Base-by-base conservation (phyloP, 2,329 filamentous ascomycete genomes). In the Botrytis aclada region DNA sequence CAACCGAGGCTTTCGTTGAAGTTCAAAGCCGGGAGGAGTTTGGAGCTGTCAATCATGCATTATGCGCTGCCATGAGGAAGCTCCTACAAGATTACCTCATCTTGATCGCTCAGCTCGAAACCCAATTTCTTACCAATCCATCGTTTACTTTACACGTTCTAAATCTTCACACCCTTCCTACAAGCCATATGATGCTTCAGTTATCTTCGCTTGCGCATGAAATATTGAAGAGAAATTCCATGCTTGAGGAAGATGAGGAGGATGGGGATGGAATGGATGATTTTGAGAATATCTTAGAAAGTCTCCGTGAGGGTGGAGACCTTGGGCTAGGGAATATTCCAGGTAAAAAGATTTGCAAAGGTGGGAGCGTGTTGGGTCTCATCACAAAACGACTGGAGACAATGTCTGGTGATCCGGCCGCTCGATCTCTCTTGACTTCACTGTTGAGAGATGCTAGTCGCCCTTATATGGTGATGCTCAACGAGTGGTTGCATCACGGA, bases 381-480 rank as follows among this genome's bases (percentile, higher is more conserved):
- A 88, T 99, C 72, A 97, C 94, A 3, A 92, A 91, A 79, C 88
- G 95, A 69, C 84, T 98, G 14, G 92, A 96, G 77, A 90, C 92
- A 22, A 95, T 98, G 89, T 96, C 95, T 1, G 96, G 96, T 63
- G 96, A 99, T 80, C 96, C 96, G 6, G 92, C 94, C 0, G 95
- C 96, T 32, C 89, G 93, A 75, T 88, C 90, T 37, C 83, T 99
- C 32, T 86, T 99, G 18, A 96, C 93, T 18, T 92, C 91, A 4
- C 83, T 99, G 41, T 83, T 99, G 60, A 88, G 93, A 72, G 95
- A 98, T 82, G 92, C 95, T 1, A 98, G 95, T 79, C 89, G 92
- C 72, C 96, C 96, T 0, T 99, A 99, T 81, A 98, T 98, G 95
- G 88, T 88, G 60, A 99, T 99, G 96, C 85, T 99, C 74, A 99